Conservation (phyloP, 306 rosid genomes). For the Heteromeles arbutifolia region DNA sequence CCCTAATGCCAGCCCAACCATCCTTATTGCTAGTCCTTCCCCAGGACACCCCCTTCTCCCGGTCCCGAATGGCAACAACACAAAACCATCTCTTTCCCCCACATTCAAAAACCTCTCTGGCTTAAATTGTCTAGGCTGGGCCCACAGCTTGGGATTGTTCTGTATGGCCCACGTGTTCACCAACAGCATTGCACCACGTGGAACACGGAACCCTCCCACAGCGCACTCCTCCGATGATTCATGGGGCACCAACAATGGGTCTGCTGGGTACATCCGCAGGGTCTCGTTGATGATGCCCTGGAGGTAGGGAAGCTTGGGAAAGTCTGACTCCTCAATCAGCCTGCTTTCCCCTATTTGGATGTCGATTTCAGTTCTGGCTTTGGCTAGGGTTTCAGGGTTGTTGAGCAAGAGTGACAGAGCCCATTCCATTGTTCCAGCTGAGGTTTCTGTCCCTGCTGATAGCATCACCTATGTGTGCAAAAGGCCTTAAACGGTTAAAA, state of each 20-base stretch:
- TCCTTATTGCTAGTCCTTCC: slow-evolving; percentile 9
- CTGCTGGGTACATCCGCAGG: slow-evolving; percentile 27
- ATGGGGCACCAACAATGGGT: slow-evolving; percentile 23
- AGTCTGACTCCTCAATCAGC: slow-evolving; percentile 26
- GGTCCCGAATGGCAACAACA: slow-evolving; percentile 29
- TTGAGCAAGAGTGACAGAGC: slow-evolving; percentile 31
- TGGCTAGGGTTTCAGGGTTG: slow-evolving; percentile 18
- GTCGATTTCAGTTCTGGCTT: slow-evolving; percentile 13
- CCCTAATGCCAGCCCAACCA: slow-evolving; percentile 16
- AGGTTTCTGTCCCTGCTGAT: slow-evolving; percentile 34
- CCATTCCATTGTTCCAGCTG: slow-evolving; percentile 30
- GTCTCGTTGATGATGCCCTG: slow-evolving; percentile 29
- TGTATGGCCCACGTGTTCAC: slow-evolving; percentile 41
- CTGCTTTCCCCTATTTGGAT: neutral
- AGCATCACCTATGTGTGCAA: slow-evolving; percentile 15
- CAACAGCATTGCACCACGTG: slow-evolving; percentile 33
- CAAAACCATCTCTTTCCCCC: slow-evolving; percentile 3
- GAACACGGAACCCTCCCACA: slow-evolving; percentile 22
- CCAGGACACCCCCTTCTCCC: slow-evolving; percentile 42
- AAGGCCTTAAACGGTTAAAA: neutral
- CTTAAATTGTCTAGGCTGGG: slow-evolving; percentile 17
- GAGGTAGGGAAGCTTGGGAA: slow-evolving; percentile 22
- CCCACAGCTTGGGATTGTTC: slow-evolving; percentile 29
- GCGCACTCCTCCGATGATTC: slow-evolving; percentile 31
- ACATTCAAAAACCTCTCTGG: slow-evolving; percentile 20